These are phyloP conservation scores for Carex pumila DNA, from an alignment of 176 grass and related monocot species.

Conservation along the genomic window DNA sequence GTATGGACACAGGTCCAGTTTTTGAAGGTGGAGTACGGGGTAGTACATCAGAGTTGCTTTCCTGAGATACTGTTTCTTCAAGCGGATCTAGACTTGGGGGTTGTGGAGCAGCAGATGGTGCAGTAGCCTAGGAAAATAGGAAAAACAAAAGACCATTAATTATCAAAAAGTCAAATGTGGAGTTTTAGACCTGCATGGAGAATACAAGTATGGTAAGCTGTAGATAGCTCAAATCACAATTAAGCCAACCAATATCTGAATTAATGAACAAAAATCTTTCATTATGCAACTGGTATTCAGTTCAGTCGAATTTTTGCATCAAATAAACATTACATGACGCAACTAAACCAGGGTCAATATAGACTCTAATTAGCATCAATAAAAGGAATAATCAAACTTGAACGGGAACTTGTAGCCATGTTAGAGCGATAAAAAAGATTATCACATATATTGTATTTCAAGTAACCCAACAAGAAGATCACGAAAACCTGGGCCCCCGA, in stretches of 20 bases:
- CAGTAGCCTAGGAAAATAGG: constrained; percentile 34
- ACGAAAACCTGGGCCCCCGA: constrained; percentile 47
- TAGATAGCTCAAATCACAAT: not conserved
- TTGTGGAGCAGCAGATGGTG: constrained; percentile 40
- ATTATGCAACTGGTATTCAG: not conserved
- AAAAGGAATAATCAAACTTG: not conserved
- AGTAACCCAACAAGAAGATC: constrained; percentile 15
- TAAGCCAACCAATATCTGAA: not conserved
- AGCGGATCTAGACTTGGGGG: constrained; percentile 48
- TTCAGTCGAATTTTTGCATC: not conserved
- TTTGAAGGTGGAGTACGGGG: constrained; percentile 73
- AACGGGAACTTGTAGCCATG: not conserved
- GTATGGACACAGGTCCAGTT: constrained; percentile 33
- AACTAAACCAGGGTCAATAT: not conserved
- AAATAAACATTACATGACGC: not conserved
- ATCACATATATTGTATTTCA: constrained; percentile 1
- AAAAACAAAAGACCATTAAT: constrained; percentile 20
- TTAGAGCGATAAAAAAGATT: not conserved
- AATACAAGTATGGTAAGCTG: not conserved
- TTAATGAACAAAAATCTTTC: not conserved
- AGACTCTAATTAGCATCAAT: not conserved
- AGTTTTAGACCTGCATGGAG: not conserved
- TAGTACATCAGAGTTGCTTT: constrained; percentile 45
- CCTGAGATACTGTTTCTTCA: constrained; percentile 59
- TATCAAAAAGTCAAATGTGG: constrained; percentile 11